Percentiles rank a stretch among this genome's conserved stretches.
phyloP scores from a whole-genome alignment of 2,329 filamentous ascomycete genomes.

The Calonectria pauciramosa region DNA sequence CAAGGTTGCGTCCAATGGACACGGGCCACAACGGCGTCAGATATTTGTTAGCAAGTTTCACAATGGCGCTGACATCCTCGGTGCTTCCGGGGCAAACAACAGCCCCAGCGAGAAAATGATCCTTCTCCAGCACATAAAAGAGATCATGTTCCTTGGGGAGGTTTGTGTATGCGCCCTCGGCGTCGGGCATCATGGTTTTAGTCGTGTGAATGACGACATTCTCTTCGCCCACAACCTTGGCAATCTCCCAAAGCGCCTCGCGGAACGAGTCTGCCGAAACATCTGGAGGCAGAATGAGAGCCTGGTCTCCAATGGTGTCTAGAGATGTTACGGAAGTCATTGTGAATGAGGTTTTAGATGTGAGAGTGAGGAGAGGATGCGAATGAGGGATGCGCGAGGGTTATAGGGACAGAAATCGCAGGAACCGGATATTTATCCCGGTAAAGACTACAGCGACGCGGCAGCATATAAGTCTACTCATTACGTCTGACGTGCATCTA shows the following conservation, averaged over 20 bases:
- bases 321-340: not conserved
- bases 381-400: not conserved
- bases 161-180: not conserved
- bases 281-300: not conserved
- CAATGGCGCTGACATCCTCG: constrained; percentile 19
- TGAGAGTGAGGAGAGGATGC: not conserved
- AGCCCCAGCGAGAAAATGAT: constrained; percentile 12
- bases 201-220: not conserved
- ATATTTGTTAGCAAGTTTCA: constrained; percentile 23
- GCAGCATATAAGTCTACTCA: not conserved
- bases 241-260: not conserved
- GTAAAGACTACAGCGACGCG: not conserved
- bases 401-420: not conserved
- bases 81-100: constrained; percentile 18
- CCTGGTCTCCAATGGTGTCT: not conserved
- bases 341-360: not conserved
- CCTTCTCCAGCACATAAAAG: constrained; percentile 24
- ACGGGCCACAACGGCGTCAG: constrained; percentile 16
- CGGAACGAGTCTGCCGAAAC: not conserved
- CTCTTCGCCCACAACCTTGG: not conserved
- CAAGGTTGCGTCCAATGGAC: constrained; percentile 22
- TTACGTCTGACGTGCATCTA: not conserved
- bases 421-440: not conserved
- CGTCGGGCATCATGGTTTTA: not conserved
- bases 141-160: constrained; percentile 16